Conservation (phyloP, 1,139 yeast genomes). For the Debaryomyces sp. region DNA sequence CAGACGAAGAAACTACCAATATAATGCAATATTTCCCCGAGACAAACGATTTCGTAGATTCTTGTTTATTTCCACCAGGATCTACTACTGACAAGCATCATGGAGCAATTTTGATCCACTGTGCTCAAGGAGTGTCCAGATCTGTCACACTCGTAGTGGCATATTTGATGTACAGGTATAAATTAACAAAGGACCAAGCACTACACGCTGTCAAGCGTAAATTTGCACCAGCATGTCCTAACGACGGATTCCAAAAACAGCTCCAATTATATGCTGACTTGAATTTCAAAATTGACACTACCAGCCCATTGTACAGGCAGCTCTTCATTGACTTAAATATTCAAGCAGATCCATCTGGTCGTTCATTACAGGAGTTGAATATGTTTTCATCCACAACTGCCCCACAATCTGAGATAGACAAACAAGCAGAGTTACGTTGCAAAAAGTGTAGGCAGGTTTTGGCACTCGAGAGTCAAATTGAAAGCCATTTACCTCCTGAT, state of each 20-base stretch:
- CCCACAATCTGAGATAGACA: conserved; percentile 2
- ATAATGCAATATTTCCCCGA: conserved; percentile 62
- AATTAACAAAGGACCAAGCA: conserved; percentile 61
- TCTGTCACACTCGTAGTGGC: conserved; percentile 75
- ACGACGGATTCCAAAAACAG: conserved; percentile 75
- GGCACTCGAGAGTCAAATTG: conserved; percentile 51
- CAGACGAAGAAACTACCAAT: conserved; percentile 67
- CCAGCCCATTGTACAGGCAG: conserved; percentile 27
- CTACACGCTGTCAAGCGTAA: conserved; percentile 70
- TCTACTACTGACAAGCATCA: conserved; percentile 41
- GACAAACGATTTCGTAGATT: conserved; percentile 67
- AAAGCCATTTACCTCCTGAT: conserved; percentile 63
- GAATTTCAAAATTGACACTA: conserved; percentile 28
- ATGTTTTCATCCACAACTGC: conserved; percentile 8
- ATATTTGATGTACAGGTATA: conserved; percentile 75
- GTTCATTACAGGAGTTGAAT: conserved; percentile 19
- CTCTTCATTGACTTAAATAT: conserved; percentile 29
- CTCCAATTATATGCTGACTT: conserved; percentile 56
- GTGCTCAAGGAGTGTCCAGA: conserved; percentile 89
- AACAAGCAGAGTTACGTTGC: conserved; percentile 55
- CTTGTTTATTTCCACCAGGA: conserved; percentile 49
- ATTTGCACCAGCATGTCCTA: conserved; percentile 67
- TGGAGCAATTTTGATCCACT: conserved; percentile 59
- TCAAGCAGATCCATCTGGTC: conserved; percentile 33
- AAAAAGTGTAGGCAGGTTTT: conserved; percentile 67